Evolutionary conservation across 768 basidiomycete species (phyloP).

Genomic region (Mycena vitilis): DNA sequence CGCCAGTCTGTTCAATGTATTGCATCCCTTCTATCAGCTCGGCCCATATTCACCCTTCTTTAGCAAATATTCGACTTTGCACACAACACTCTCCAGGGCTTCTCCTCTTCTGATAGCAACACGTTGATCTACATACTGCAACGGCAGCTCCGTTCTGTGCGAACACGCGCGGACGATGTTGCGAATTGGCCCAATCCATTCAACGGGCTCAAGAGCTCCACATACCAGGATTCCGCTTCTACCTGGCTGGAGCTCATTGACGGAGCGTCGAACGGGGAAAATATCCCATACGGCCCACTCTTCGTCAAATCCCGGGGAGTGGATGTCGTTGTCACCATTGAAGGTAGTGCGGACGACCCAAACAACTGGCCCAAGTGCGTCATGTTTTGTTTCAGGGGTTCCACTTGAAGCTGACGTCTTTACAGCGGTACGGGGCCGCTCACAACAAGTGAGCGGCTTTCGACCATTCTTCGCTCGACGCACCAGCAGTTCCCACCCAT

Average conservation of each 20-base stretch:
- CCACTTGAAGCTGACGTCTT: background rate
- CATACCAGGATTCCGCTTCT: constrained; percentile 65
- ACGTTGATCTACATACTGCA: constrained; percentile 62
- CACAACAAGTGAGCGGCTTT: constrained; percentile 56
- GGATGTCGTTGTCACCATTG: constrained; percentile 83
- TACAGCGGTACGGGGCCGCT: constrained; percentile 66
- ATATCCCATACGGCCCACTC: constrained; percentile 77
- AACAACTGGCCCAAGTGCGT: constrained; percentile 77
- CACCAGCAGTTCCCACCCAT: constrained; percentile 76
- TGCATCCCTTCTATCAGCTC: background rate
- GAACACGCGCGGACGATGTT: constrained; percentile 66
- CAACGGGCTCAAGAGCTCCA: constrained; percentile 57
- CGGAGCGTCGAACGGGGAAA: constrained; percentile 76
- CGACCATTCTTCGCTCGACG: constrained; percentile 55
- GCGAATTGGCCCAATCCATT: constrained; percentile 80
- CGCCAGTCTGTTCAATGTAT: constrained; percentile 74
- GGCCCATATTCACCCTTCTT: background rate
- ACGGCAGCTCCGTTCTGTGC: constrained; percentile 59
- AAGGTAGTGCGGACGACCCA: constrained; percentile 68
- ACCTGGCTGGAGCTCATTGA: constrained; percentile 74
- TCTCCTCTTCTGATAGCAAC: constrained; percentile 48
- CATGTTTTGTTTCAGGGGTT: background rate
- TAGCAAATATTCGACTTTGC: constrained; percentile 65
- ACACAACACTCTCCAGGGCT: constrained; percentile 53
- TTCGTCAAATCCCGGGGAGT: constrained; percentile 75